phyloP scores from a whole-genome alignment of 1,139 yeast genomes.

The Saccharomyces hybrid region DNA sequence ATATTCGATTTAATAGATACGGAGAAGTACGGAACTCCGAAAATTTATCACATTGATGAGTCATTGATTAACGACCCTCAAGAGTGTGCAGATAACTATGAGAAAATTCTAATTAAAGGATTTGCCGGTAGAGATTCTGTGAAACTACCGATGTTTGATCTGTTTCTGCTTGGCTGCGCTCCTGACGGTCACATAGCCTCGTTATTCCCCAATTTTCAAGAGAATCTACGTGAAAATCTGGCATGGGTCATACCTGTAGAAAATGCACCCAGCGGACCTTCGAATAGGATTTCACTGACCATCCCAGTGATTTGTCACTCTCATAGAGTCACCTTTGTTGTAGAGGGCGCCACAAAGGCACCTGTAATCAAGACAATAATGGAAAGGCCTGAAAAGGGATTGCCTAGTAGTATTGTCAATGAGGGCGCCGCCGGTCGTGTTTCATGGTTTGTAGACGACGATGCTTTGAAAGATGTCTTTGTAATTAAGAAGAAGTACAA shows the following conservation, averaged over 20 bases:
- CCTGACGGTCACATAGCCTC: slow-evolving; percentile 98
- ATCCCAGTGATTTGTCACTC: slow-evolving; percentile 95
- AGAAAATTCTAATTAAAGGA: slow-evolving; percentile 72
- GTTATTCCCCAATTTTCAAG: slow-evolving; percentile 79
- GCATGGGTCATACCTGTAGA: slow-evolving; percentile 96
- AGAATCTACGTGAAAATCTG: slow-evolving; percentile 75
- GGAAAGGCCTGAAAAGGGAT: slow-evolving; percentile 96
- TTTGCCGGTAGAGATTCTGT: slow-evolving; percentile 97
- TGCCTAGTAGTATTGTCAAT: slow-evolving; percentile 89
- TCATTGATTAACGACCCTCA: slow-evolving; percentile 72
- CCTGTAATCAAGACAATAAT: slow-evolving; percentile 86
- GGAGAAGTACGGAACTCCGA: slow-evolving; percentile 49
- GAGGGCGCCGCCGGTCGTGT: slow-evolving; percentile 96
- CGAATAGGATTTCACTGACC: slow-evolving; percentile 80
- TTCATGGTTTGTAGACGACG: slow-evolving; percentile 96
- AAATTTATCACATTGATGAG: slow-evolving; percentile 77
- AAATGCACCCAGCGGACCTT: slow-evolving; percentile 87
- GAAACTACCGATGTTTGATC: slow-evolving; percentile 88
- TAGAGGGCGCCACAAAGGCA: slow-evolving; percentile 92
- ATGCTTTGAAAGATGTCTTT: slow-evolving; percentile 65
- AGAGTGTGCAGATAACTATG: slow-evolving; percentile 91
- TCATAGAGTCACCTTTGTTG: slow-evolving; percentile 85
- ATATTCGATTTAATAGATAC: slow-evolving; percentile 58
- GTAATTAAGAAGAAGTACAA: slow-evolving; percentile 32
- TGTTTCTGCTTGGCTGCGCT: slow-evolving; percentile 88